Percentiles rank a stretch among this genome's conserved stretches.
phyloP scores from a whole-genome alignment of 306 rosid species.

The Clitoria ternatea region DNA sequence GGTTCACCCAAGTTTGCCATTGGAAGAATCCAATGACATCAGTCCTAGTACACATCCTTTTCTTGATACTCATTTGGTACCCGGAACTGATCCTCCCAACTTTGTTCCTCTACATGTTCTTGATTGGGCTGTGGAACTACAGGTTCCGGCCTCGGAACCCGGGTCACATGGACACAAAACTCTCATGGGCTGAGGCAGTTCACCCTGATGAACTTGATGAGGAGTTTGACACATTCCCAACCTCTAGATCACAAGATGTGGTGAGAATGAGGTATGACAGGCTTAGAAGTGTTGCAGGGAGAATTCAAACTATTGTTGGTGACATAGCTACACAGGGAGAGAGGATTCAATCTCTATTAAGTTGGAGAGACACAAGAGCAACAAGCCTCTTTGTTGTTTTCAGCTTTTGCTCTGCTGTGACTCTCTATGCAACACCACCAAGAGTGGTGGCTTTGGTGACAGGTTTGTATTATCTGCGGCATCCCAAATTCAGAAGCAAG shows the following conservation, averaged over 20 bases:
- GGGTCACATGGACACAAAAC: slow-evolving; percentile 82
- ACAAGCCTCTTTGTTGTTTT: slow-evolving; percentile 68
- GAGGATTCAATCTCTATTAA: slow-evolving; percentile 72
- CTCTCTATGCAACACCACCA: slow-evolving; percentile 70
- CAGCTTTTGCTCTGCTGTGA: slow-evolving; percentile 64
- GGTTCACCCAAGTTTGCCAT: slow-evolving; percentile 74
- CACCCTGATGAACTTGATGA: slow-evolving; percentile 90
- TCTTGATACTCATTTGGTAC: slow-evolving; percentile 70
- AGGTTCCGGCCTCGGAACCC: slow-evolving; percentile 68
- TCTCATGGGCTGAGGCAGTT: slow-evolving; percentile 86
- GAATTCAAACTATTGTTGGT: slow-evolving; percentile 90
- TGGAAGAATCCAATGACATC: slow-evolving; percentile 88
- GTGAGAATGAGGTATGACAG: slow-evolving; percentile 90
- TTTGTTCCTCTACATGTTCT: slow-evolving; percentile 82
- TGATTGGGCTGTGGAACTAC: slow-evolving; percentile 93
- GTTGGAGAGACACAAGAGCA: slow-evolving; percentile 96
- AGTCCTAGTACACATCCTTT: slow-evolving; percentile 68
- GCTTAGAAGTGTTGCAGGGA: slow-evolving; percentile 84
- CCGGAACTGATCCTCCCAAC: slow-evolving; percentile 95
- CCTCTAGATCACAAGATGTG: slow-evolving; percentile 54
- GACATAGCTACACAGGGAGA: slow-evolving; percentile 98
- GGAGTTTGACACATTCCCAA: slow-evolving; percentile 92
- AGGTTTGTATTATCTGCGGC: slow-evolving; percentile 69
- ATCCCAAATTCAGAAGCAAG: slow-evolving; percentile 83
- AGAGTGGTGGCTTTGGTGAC: slow-evolving; percentile 67